phyloP scores from a whole-genome alignment of 2,329 filamentous ascomycete species.

The Colletotrichum aenigma region DNA sequence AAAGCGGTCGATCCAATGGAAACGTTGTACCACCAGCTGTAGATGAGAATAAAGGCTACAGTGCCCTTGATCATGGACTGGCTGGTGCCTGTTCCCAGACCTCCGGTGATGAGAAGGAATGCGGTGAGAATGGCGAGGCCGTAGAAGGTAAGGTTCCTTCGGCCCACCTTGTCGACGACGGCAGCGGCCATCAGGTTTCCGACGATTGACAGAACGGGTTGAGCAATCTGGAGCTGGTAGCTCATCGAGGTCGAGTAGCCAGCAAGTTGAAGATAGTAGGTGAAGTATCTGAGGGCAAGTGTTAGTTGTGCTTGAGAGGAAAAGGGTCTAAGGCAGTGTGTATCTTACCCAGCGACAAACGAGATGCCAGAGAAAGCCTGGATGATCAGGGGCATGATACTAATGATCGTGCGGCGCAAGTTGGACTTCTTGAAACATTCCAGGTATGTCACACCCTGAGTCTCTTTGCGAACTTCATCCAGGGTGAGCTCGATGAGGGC shows the following conservation, averaged over 20 bases:
- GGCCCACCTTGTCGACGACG: constrained; percentile 40
- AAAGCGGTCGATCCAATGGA: constrained; percentile 46
- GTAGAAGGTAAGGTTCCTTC: constrained; percentile 38
- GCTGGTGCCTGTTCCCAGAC: constrained; percentile 33
- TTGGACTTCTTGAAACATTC: constrained; percentile 45
- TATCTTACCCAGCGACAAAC: constrained; percentile 29
- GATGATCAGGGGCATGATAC: constrained; percentile 37
- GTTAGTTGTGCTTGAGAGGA: background rate
- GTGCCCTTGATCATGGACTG: constrained; percentile 23
- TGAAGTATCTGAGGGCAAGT: background rate
- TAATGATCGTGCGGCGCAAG: constrained; percentile 43
- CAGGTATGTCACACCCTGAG: constrained; percentile 38
- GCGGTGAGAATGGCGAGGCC: constrained; percentile 36
- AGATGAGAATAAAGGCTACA: constrained; percentile 41
- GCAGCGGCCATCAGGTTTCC: constrained; percentile 45
- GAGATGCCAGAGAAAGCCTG: constrained; percentile 37
- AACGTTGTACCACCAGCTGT: constrained; percentile 42
- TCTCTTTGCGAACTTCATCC: constrained; percentile 36
- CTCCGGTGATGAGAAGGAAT: constrained; percentile 43
- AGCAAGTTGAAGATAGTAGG: constrained; percentile 46
- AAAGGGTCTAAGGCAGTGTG: constrained; percentile 36
- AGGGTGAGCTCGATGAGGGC: constrained; percentile 34
- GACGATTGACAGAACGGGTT: constrained; percentile 40
- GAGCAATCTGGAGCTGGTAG: constrained; percentile 43
- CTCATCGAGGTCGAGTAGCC: constrained; percentile 38